These are phyloP conservation scores for Pythium oligandrum DNA, from an alignment of 352 stramenopile genomes.

Conservation along the genomic window DNA sequence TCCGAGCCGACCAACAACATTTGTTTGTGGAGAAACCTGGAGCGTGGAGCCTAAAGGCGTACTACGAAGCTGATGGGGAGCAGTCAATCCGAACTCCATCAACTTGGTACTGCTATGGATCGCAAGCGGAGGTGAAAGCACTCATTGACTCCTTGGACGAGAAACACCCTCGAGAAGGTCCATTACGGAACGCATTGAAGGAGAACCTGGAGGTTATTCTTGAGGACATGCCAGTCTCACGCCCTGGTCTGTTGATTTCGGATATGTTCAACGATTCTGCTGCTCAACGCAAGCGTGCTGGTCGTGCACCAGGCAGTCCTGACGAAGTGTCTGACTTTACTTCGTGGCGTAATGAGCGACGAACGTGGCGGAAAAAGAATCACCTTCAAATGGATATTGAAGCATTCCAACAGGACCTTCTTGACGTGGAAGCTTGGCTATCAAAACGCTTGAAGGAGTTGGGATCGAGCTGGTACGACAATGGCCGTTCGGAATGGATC, in stretches of 20 bases:
- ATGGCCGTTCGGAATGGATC: slow-evolving; percentile 40
- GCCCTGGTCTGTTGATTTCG: slow-evolving; percentile 68
- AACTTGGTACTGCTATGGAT: slow-evolving; percentile 66
- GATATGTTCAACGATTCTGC: slow-evolving; percentile 61
- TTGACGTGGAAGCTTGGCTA: slow-evolving; percentile 58
- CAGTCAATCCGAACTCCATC: slow-evolving; percentile 1
- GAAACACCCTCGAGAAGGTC: slow-evolving; percentile 38
- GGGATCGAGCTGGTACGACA: slow-evolving; percentile 58
- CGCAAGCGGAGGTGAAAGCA: slow-evolving; percentile 50
- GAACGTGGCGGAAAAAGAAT: slow-evolving; percentile 44
- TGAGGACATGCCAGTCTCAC: slow-evolving; percentile 63
- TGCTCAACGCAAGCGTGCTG: slow-evolving; percentile 35
- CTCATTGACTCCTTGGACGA: slow-evolving; percentile 57
- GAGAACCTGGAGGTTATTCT: slow-evolving; percentile 62
- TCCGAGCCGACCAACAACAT: slow-evolving; percentile 55
- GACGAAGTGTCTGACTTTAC: slow-evolving; percentile 29
- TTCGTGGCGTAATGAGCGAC: slow-evolving; percentile 55
- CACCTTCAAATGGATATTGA: slow-evolving; percentile 36
- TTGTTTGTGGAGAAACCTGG: slow-evolving; percentile 71
- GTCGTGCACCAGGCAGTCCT: slow-evolving; percentile 1
- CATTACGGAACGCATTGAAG: slow-evolving; percentile 38
- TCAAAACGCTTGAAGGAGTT: slow-evolving; percentile 54
- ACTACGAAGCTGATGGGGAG: slow-evolving; percentile 31
- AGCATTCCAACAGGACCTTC: slow-evolving; percentile 48
- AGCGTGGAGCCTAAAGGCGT: slow-evolving; percentile 34